phyloP scores from a whole-genome alignment of 2,329 filamentous ascomycete genomes.

The Calonectria pseudoreteaudii region DNA sequence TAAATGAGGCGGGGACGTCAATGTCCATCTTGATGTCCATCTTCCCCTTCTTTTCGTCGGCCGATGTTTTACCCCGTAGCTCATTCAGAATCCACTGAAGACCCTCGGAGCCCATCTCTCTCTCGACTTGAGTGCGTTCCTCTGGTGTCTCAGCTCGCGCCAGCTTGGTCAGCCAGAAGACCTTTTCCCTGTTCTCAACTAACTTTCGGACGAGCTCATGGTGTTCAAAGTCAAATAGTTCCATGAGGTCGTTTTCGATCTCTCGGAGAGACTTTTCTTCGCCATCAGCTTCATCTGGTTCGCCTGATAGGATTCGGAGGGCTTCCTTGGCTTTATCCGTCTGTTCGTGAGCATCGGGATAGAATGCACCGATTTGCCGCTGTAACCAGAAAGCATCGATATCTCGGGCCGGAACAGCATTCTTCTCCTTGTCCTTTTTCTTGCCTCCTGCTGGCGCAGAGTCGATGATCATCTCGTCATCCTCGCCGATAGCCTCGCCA shows the following conservation, averaged over 20 bases:
- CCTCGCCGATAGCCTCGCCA: conserved; percentile 67
- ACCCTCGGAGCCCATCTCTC: conserved; percentile 91
- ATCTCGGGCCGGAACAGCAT: conserved; percentile 82
- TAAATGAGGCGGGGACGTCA: conserved; percentile 75
- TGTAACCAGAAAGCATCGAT: conserved; percentile 99
- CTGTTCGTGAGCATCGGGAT: conserved; percentile 91
- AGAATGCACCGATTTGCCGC: conserved; percentile 87
- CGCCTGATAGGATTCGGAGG: conserved; percentile 83
- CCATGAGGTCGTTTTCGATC: conserved; percentile 98
- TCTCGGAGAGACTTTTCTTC: conserved; percentile 89
- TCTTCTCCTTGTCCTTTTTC: conserved; percentile 64
- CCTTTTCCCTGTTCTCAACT: conserved; percentile 91
- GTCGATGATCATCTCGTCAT: conserved; percentile 89
- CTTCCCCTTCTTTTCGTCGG: conserved; percentile 71
- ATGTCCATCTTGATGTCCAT: conserved; percentile 97
- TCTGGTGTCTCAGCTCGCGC: conserved; percentile 84
- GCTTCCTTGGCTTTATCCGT: conserved; percentile 92
- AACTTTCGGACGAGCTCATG: conserved; percentile 92
- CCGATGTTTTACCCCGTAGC: conserved; percentile 77
- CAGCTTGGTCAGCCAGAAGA: conserved; percentile 94
- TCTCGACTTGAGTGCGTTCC: conserved; percentile 81
- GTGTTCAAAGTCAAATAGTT: conserved; percentile 97
- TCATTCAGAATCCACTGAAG: conserved; percentile 90
- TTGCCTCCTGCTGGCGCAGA: conserved; percentile 64
- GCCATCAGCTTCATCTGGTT: conserved; percentile 76